Evolutionary conservation across 164 flowering plant genomes (phyloP).

Genomic region (Macadamia integrifolia): DNA sequence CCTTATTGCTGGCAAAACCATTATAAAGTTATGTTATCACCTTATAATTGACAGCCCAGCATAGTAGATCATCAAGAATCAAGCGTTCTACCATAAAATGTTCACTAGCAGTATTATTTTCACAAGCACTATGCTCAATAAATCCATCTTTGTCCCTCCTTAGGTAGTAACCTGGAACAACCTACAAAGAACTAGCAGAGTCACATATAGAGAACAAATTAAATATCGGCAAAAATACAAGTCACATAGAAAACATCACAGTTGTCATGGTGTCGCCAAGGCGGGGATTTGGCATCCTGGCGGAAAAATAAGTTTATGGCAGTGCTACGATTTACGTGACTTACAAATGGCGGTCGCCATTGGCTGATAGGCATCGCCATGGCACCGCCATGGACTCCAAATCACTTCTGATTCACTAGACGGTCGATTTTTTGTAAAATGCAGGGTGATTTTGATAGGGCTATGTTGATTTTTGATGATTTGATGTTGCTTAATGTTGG

Average conservation of each 20-base stretch:
- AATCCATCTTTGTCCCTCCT: slow-evolving; percentile 72
- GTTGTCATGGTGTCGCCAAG: no score
- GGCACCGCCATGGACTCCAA: no score
- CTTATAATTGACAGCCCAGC: slow-evolving; percentile 87
- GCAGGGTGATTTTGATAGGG: no score
- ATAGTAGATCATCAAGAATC: slow-evolving; percentile 75
- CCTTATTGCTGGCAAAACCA: not conserved
- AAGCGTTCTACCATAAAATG: slow-evolving; percentile 92
- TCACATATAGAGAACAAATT: slow-evolving; percentile 10
- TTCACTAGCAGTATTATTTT: slow-evolving; percentile 91
- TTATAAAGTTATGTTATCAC: slow-evolving; percentile 22
- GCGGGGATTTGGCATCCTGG: no score
- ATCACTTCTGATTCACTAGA: no score
- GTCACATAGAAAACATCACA: not conserved
- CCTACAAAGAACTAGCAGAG: slow-evolving; percentile 30
- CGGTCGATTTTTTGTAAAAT: no score
- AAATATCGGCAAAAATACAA: not conserved
- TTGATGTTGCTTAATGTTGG: no score
- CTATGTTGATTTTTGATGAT: no score
- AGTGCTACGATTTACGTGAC: no score
- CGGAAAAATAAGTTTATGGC: no score
- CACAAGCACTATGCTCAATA: slow-evolving; percentile 81
- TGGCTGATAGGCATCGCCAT: no score
- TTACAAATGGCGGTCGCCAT: no score
- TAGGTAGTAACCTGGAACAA: slow-evolving; percentile 96